Conservation (phyloP, 2,329 filamentous ascomycete genomes). For the Cladophialophora bantiana region DNA sequence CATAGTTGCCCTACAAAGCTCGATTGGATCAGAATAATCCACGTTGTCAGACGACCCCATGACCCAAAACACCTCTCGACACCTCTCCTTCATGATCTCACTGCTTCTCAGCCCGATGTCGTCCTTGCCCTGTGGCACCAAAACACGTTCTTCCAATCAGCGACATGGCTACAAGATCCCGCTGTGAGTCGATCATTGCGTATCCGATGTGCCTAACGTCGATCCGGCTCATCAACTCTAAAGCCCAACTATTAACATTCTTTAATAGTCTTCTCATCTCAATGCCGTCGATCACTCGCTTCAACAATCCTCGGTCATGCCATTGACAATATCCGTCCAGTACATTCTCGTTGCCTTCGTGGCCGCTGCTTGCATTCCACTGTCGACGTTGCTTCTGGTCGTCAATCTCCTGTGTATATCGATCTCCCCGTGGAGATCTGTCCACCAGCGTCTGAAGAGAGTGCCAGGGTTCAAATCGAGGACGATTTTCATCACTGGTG, state of each 20-base stretch:
- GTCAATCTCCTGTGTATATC: constrained; percentile 46
- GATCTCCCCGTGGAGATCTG: constrained; percentile 40
- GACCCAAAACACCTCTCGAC: neutral
- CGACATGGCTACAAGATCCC: neutral
- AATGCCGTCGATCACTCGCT: neutral
- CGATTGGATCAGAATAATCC: neutral
- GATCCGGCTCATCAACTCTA: neutral
- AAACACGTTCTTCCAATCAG: neutral
- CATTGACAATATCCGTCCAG: constrained; percentile 42
- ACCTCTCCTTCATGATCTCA: neutral
- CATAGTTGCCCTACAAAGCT: neutral
- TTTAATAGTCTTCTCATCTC: neutral
- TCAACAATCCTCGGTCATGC: neutral
- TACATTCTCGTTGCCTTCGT: constrained; percentile 56
- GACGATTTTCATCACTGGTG: constrained; percentile 73
- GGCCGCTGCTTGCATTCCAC: constrained; percentile 54
- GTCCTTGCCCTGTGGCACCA: neutral
- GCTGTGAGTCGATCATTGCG: neutral
- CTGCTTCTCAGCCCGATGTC: neutral
- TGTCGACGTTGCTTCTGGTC: constrained; percentile 55
- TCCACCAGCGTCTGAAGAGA: constrained; percentile 41
- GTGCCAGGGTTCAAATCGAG: constrained; percentile 53
- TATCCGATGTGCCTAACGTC: neutral
- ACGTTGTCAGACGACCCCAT: neutral
- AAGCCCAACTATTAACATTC: neutral